Evolutionary conservation across 129 eudicot species (phyloP), one percentile per base, ranked within the genome.

Genomic region (Pittosporum tobira): DNA sequence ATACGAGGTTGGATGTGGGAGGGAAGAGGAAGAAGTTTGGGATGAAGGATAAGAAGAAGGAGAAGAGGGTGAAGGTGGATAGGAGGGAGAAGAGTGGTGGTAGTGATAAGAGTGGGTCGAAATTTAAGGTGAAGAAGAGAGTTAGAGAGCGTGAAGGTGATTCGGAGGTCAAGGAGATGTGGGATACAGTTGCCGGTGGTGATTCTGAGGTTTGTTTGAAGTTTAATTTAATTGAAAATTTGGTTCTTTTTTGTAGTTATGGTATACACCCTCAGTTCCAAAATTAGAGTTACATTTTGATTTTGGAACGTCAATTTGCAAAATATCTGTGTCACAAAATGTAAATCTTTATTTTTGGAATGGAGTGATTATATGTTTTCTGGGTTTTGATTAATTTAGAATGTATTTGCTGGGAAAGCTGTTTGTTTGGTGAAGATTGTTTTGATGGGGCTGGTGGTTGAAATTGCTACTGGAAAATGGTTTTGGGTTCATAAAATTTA

Each of bases 131-230:
- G 61, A 80, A 71, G 71, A 69, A 60, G 58, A 77, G 74, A 77
- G 68, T 71, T 64, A 69, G 71, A 65, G 68, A 74, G 49, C 65
- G 69, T 26, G 81, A 80, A 22, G 82, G 71, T 42, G 95, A 91
- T 74, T 82, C 81, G 22, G 98, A 91, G 63, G 75, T 75, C 40
- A 79, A 85, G 75, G 98, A 91, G 87, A 86, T 90, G 98, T 90
- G 98, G 98, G 94, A 83, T 48, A 86, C 95, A 0, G 49, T 91
- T 64, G 96, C 94, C 4, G 94, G 94, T 0, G 95, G 81, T 5
- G 86, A 83, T 74, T 83, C 95, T 0, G 98, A 91, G 98, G 98
- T 81, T 47, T 55, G 49, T 8, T 26, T n/a, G 22, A 48, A 18
- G 5, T 47, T 70, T 19, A 23, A 1, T 29, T 37, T 61, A 30